Evolutionary conservation across 805 yeast genomes (phyloP), one percentile per base, ranked within the genome.

Genomic region (Priceomyces melissophilus): DNA sequence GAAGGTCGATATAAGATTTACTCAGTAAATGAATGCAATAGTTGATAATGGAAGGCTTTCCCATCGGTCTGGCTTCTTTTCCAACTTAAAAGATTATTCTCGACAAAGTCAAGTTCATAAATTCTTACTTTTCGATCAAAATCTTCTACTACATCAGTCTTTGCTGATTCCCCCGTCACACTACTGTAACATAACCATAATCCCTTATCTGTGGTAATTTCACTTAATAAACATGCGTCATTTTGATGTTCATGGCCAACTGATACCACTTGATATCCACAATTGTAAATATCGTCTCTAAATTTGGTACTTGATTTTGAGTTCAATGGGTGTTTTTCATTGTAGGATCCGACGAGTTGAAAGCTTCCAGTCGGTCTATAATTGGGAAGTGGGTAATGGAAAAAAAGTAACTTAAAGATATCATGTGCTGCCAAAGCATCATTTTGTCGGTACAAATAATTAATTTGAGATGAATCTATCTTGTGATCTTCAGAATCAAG

Each of bases 221-320:
- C 43, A 30, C 42, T 48, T 16, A 36, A 40, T 15, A 69, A 49
- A 40, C 75, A 69, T 2, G 69, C 71, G 42, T 69, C 74, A 45
- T 69, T 69, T 33, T 63, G 67, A 45, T 69, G 74, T 45, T 69
- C 74, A 44, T 69, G 73, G 6, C 73, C 72, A 4, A 67, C 73
- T 6, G 65, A 56, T 1, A 68, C 60, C 4, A 55, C 71, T 29
- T 63, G 52, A 46, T 67, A 68, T 7, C 67, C 67, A 35, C 64
- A 55, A 35, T 55, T 54, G 30, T 59, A 48, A 20, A 69, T 53
- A 43, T 69, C 74, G 25, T 60, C 58, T 38, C 57, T 55, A 38
- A 65, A 52, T 33, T 56, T 50, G n/a, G 32, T 31, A 44, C 58
- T 61, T 3, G 69, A 60, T 4, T 50, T 48, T 8, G 64, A 48